Conservation (phyloP, 371 early-diverging fungal genomes). For the Mortierella sp. region DNA sequence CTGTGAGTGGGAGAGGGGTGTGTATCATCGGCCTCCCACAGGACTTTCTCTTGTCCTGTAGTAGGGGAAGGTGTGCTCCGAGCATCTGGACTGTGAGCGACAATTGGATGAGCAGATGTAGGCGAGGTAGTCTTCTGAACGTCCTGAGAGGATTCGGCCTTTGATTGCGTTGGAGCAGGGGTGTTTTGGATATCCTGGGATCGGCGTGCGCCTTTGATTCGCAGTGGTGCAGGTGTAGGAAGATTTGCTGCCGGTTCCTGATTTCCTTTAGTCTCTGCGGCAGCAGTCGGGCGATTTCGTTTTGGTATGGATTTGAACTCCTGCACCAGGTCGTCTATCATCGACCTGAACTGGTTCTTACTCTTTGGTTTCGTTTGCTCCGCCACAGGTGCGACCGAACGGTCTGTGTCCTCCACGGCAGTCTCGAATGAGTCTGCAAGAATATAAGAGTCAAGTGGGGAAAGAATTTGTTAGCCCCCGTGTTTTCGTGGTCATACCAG, state of each 20-base stretch:
- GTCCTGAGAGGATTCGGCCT: neutral
- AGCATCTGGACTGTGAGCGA: neutral
- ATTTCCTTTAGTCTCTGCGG: no score
- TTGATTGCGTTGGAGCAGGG: neutral
- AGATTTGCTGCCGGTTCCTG: neutral
- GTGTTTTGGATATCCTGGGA: neutral
- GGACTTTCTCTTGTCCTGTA: neutral
- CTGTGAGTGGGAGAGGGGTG: no score
- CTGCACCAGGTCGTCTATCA: constrained; percentile 68
- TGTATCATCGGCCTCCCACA: neutral
- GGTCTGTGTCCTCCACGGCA: no score
- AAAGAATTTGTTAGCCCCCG: no score
- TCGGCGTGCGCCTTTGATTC: neutral
- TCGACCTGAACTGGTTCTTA: constrained; percentile 57
- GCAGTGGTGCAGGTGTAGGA: neutral
- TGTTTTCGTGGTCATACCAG: no score
- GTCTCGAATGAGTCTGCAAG: no score
- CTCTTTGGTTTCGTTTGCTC: constrained; percentile 12
- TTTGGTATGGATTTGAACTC: constrained; percentile 52
- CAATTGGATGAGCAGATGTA: neutral
- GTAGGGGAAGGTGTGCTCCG: constrained; percentile 1
- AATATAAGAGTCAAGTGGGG: no score
- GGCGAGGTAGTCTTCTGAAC: neutral
- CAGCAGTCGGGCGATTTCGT: constrained; percentile 6
- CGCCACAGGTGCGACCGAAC: neutral